phyloP scores from a whole-genome alignment of 1,139 yeast genomes.

The Magnusiomyces paraingens region DNA sequence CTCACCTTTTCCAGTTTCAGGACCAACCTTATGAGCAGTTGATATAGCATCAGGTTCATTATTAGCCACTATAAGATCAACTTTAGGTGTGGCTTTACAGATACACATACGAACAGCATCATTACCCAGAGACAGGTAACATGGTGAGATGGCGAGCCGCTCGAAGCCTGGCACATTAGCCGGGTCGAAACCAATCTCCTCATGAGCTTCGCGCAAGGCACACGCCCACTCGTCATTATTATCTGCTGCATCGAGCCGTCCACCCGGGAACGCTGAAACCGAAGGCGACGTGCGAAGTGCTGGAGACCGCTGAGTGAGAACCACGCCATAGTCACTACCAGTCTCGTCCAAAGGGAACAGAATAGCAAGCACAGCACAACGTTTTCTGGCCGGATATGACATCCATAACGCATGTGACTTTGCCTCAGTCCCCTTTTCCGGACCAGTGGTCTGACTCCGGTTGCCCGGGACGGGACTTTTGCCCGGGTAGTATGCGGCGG shows the following conservation, averaged over 20 bases:
- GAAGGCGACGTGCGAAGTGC: slow-evolving; percentile 68
- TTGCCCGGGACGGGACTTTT: neutral
- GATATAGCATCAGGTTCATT: neutral
- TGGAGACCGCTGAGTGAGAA: slow-evolving; percentile 67
- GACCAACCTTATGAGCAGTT: neutral
- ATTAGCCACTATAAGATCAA: no score
- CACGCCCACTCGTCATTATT: slow-evolving; percentile 55
- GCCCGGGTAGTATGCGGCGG: neutral
- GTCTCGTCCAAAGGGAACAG: slow-evolving; percentile 37
- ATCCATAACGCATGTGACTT: slow-evolving; percentile 39
- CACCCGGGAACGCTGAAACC: slow-evolving; percentile 87
- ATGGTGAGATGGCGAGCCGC: slow-evolving; percentile 53
- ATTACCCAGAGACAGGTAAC: slow-evolving; percentile 67
- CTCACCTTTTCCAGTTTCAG: neutral
- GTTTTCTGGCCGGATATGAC: slow-evolving; percentile 44
- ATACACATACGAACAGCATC: slow-evolving; percentile 75
- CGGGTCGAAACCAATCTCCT: slow-evolving; percentile 67
- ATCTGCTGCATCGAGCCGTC: slow-evolving; percentile 55
- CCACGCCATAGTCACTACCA: slow-evolving; percentile 51
- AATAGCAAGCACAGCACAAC: slow-evolving; percentile 67
- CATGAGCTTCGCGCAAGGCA: slow-evolving; percentile 72
- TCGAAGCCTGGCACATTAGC: slow-evolving; percentile 44
- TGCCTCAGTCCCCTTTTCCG: neutral
- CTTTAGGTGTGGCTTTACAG: slow-evolving; percentile 39
- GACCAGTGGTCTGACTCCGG: neutral